phyloP scores from a whole-genome alignment of 352 stramenopile species.

The Pythium guiyangense region DNA sequence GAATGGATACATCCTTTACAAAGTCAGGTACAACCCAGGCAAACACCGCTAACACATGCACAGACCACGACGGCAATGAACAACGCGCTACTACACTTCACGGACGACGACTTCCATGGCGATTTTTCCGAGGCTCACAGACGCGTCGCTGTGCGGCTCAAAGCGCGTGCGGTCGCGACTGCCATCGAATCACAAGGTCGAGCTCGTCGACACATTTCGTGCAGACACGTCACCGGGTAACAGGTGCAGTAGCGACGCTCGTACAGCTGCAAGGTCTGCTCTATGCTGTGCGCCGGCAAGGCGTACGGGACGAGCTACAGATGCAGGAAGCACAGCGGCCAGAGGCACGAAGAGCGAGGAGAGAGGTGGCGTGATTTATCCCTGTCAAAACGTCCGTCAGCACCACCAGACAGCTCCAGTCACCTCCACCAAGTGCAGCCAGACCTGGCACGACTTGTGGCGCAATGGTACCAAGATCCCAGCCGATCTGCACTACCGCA shows the following conservation, averaged over 20 bases:
- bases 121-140: background rate
- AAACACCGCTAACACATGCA: background rate
- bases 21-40: background rate
- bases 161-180: conserved; percentile 8
- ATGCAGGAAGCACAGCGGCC: conserved; percentile 3
- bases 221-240: background rate
- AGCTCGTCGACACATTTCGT: background rate
- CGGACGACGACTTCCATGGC: background rate
- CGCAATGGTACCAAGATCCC: conserved; percentile 9
- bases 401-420: background rate
- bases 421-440: background rate
- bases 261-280: background rate
- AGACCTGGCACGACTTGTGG: conserved; percentile 6
- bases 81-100: background rate
- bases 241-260: background rate
- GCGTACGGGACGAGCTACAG: no score
- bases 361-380: background rate
- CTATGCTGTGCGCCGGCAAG: conserved; percentile 5
- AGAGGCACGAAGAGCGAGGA: background rate
- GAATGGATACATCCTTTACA: background rate
- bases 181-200: background rate
- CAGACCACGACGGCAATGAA: background rate
- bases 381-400: background rate
- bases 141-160: background rate
- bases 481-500: background rate